Base-by-base conservation (phyloP, 1,284 basidiomycete species). In the Uromyces viciae-fabae region DNA sequence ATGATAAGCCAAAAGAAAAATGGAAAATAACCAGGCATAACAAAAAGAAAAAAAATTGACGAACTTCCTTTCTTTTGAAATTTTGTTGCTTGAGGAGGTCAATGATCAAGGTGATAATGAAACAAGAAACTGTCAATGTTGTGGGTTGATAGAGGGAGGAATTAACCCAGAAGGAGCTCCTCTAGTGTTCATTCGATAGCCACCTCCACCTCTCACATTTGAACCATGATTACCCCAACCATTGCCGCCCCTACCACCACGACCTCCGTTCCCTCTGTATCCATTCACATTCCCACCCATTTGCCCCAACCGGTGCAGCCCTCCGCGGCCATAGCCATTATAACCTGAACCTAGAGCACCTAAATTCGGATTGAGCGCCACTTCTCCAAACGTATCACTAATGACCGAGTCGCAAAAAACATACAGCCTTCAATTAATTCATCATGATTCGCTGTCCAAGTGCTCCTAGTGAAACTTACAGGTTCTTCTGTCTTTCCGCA, bases 271-370 rank as follows among this genome's bases (percentile, higher is more conserved):
- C 9, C 75, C 75, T 68, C 75, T 36, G 33, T 54, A 40, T 15
- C 69, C 69, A 17, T 46, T 49, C 25, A 71, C 15, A 25, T 28
- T 43, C 9, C 75, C 75, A 22, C 75, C 62, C 15, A 49, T 49
- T 43, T 71, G 68, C 0, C 60, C 75, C 75, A 69, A 69, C 36
- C 64, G 40, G 38, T 56, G 43, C 33, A 49, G 46, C 19, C 75
- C 75, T 36, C 75, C 75, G 28, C 75, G 43, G 28, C 75, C 75
- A 38, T 78, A 78, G 19, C 75, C 75, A n/a, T 78, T 78, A 46
- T 78, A 78, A 19, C 75, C 75, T 68, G 75, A 78, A n/a, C 75
- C 75, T 15, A 78, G 49, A 9, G 75, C 75, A 17, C 75, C 75
- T 8, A 78, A 46, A 33, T 78, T 78, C 9, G 75, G 75, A 38